Percentiles rank a stretch among this genome's conserved stretches.
These are phyloP conservation scores for Stephanodiscus minutulus DNA, from an alignment of 108 stramenopile species.

Conservation along the genomic window DNA sequence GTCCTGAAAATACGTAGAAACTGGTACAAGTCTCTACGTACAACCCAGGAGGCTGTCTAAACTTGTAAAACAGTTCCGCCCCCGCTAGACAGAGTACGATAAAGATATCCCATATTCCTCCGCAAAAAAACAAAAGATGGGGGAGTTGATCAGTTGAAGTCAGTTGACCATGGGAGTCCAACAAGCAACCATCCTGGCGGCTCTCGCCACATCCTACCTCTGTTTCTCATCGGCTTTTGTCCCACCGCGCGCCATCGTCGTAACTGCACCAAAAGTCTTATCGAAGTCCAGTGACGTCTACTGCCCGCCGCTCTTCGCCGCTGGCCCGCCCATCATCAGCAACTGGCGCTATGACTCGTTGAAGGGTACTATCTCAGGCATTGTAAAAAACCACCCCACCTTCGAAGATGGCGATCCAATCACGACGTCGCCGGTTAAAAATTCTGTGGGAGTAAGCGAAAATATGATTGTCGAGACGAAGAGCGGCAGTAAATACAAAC, in stretches of 20 bases:
- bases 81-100: too few relatives aligned
- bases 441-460: conserved; percentile 22
- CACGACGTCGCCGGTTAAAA: conserved; percentile 51
- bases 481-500: conserved; percentile 76
- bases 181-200: background rate
- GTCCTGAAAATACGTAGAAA: too few relatives aligned
- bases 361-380: conserved; percentile 55
- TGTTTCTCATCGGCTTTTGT: background rate
- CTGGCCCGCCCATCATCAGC: conserved; percentile 42
- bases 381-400: conserved; percentile 60
- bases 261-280: background rate
- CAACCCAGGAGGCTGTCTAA: too few relatives aligned
- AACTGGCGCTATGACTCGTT: conserved; percentile 39
- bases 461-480: conserved; percentile 62
- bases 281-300: conserved; percentile 8
- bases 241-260: background rate
- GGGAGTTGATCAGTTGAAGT: too few relatives aligned
- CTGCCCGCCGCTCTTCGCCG: conserved; percentile 25
- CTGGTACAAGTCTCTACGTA: too few relatives aligned
- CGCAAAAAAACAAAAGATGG: too few relatives aligned
- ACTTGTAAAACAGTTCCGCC: too few relatives aligned
- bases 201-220: background rate
- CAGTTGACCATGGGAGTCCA: background rate
- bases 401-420: conserved; percentile 58
- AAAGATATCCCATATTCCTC: too few relatives aligned